Evolutionary conservation across 1,284 basidiomycete genomes (phyloP), one percentile per base, ranked within the genome.

Genomic region (Rhizopogon parksii): DNA sequence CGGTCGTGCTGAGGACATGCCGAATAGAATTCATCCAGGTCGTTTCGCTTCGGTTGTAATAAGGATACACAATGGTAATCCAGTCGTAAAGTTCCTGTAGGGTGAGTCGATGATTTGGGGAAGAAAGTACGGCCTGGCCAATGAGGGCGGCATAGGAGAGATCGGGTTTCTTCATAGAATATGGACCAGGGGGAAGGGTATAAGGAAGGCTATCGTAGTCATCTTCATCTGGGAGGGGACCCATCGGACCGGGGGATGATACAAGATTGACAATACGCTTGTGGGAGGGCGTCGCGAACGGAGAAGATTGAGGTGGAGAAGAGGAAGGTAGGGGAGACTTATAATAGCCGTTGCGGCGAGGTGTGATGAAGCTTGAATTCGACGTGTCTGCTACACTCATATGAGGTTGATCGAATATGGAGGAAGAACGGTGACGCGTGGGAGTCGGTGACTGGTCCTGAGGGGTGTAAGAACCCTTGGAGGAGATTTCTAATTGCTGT

Each of bases 41-140:
- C n/a, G 86, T 82, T 61, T 96, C 94, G 36, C 89, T 88, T 39
- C 87, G 85, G 67, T 92, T 92, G 74, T 93, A 99, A 66, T 86
- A 86, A 0, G 95, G 94, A 68, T 93, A 95, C 4, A 91, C 91
- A 36, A 88, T 90, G 53, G 90, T 91, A 62, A 99, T 95, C 79
- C 85, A 99, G 61, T 90, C 85, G 64, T 98, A 98, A 56, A 99
- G 95, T 65, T 98, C 94, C 61, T 95, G 91, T 21, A 98, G 76
- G 0, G 92, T 93, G 32, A 98, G 80, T 36, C 89, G 85, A 59
- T 91, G 88, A 36, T 87, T 80, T 0, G 83, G 79, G 1, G 91
- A 92, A 11, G 90, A 87, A 51, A 95, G 76, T 55, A 98, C 86
- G 6, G 95, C 95, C 60, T 95, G 93, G 4, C 95, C 95, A 56